A percentile compares a stretch with the other conserved stretches of the same genome.
Conservation (phyloP, 164 flowering plant genomes). For the Saururus chinensis region DNA sequence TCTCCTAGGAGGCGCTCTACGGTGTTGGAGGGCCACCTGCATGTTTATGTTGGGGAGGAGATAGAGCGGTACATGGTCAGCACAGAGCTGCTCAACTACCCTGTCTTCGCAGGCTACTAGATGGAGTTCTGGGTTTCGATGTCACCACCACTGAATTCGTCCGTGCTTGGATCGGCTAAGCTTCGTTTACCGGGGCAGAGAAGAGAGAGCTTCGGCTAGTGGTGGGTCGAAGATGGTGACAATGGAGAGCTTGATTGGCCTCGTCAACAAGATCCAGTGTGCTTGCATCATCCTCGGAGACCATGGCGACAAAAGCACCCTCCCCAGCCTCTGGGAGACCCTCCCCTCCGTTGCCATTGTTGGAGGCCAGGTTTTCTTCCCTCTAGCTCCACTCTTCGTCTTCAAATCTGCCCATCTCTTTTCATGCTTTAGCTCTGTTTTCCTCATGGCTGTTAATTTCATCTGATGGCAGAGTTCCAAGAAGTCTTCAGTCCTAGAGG, state of each 20-base stretch:
- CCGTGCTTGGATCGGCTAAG: too few relatives aligned
- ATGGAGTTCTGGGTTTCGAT: too few relatives aligned
- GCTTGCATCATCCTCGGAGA: constrained; percentile 66
- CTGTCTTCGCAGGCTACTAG: constrained; percentile 52
- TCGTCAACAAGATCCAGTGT: constrained; percentile 56
- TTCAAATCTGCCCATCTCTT: background rate
- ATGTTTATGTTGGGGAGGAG: constrained; percentile 92
- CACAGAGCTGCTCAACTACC: constrained; percentile 74
- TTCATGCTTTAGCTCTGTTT: constrained; percentile 4
- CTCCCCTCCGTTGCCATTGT: constrained; percentile 91
- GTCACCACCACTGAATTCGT: too few relatives aligned
- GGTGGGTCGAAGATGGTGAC: constrained; percentile 25
- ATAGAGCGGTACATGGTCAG: constrained; percentile 76
- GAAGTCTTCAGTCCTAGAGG: constrained; percentile 79
- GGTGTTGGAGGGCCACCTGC: constrained; percentile 75
- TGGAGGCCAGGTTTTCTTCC: constrained; percentile 72
- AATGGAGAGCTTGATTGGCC: constrained; percentile 56
- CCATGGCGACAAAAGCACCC: constrained; percentile 43
- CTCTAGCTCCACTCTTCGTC: background rate
- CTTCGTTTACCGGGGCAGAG: too few relatives aligned
- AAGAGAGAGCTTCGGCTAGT: background rate
- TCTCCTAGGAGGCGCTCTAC: constrained; percentile 1
- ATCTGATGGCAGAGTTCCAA: constrained; percentile 96
- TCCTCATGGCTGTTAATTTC: background rate
- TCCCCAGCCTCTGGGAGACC: constrained; percentile 84